phyloP scores from a whole-genome alignment of 805 yeast species.

The Kuraishia capsulata region DNA sequence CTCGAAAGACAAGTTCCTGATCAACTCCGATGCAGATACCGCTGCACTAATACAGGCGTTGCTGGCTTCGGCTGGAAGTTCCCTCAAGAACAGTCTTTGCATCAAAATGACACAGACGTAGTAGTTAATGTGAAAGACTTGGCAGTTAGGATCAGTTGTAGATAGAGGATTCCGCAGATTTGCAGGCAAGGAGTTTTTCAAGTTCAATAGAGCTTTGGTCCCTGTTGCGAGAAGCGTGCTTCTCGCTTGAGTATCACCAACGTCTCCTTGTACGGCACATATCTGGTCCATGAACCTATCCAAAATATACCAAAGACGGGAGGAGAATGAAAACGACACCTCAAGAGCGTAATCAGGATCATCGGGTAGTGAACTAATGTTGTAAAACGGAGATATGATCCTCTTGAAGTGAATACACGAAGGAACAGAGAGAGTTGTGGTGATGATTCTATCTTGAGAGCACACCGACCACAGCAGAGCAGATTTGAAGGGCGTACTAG shows the following conservation, averaged over 20 bases:
- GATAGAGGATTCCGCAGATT: constrained; percentile 4
- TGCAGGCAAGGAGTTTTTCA: constrained; percentile 14
- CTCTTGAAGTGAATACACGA: constrained; percentile 23
- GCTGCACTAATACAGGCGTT: constrained; percentile 12
- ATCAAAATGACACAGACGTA: constrained; percentile 12
- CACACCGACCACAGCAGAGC: constrained; percentile 22
- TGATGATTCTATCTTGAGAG: constrained; percentile 20
- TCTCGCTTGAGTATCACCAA: constrained; percentile 22
- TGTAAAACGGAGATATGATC: constrained; percentile 22
- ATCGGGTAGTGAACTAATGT: constrained; percentile 7
- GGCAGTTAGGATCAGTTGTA: constrained; percentile 5
- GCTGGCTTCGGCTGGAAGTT: constrained; percentile 6
- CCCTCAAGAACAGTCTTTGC: constrained; percentile 12
- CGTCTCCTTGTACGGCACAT: constrained; percentile 19
- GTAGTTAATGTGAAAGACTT: constrained; percentile 17
- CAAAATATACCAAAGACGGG: constrained; percentile 20
- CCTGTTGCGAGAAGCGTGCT: constrained; percentile 15
- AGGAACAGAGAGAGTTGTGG: constrained; percentile 17
- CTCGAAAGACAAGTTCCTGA: background rate
- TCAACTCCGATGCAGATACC: constrained; percentile 7
- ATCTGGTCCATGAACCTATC: constrained; percentile 26
- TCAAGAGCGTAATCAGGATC: constrained; percentile 12
- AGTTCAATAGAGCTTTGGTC: constrained; percentile 13
- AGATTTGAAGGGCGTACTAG: constrained; percentile 15
- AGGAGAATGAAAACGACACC: constrained; percentile 14